phyloP scores from a whole-genome alignment of 805 yeast genomes.

The Lipomyces chichibuensis region DNA sequence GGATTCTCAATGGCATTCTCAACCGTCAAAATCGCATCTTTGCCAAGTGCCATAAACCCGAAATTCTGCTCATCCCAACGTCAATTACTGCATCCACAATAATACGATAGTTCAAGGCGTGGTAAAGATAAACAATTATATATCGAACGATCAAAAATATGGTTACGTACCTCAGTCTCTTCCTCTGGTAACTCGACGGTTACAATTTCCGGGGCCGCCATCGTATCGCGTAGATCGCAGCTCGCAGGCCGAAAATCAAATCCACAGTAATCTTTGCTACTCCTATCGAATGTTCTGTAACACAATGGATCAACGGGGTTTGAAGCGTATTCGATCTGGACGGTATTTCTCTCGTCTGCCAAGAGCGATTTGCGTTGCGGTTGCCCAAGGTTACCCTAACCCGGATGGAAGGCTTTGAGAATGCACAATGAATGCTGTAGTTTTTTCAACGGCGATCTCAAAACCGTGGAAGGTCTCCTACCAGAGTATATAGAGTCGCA shows the following conservation, averaged over 20 bases:
- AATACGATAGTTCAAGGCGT: background rate
- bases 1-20: constrained; percentile 25
- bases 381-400: too few relatives aligned
- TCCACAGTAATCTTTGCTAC: background rate
- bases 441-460: too few relatives aligned
- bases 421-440: too few relatives aligned
- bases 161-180: constrained; percentile 28
- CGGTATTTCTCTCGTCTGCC: too few relatives aligned
- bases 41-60: constrained; percentile 31
- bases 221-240: background rate
- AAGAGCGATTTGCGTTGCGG: too few relatives aligned
- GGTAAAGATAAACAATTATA: background rate
- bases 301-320: background rate
- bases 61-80: constrained; percentile 12
- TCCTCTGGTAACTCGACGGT: constrained; percentile 25
- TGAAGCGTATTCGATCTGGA: too few relatives aligned
- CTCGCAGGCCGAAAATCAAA: background rate
- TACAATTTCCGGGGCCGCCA: constrained; percentile 22
- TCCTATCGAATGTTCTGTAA: background rate
- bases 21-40: constrained; percentile 25
- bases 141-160: background rate
- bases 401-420: too few relatives aligned
- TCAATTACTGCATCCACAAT: too few relatives aligned
- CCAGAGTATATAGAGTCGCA: too few relatives aligned
- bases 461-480: too few relatives aligned